Conservation (phyloP, 148 eudicot genomes). For the Oxyria digyna region DNA sequence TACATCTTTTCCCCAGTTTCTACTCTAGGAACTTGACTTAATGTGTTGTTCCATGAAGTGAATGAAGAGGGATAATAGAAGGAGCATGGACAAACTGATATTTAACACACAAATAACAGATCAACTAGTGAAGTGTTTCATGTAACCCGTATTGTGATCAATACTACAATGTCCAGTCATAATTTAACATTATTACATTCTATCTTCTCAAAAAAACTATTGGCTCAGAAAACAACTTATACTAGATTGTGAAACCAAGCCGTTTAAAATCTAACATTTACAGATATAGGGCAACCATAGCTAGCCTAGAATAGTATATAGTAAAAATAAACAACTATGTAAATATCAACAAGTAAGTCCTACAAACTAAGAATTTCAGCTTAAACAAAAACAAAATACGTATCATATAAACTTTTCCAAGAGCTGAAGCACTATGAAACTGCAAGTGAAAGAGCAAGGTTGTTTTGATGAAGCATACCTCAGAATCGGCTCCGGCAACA, state of each 20-base stretch:
- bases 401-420: background rate
- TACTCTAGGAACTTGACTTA: too few species aligned
- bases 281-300: too few species aligned
- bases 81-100: background rate
- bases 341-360: too few species aligned
- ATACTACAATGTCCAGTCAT: background rate
- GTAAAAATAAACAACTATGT: too few species aligned
- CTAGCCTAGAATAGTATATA: too few species aligned
- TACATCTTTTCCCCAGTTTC: background rate
- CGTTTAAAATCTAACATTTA: background rate
- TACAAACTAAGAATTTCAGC: background rate
- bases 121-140: background rate
- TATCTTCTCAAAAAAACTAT: background rate
- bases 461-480: conserved; percentile 34
- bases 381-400: background rate
- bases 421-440: too few species aligned
- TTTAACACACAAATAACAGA: background rate
- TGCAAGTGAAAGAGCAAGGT: conserved; percentile 2
- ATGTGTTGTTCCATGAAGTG: too few species aligned
- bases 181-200: background rate
- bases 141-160: background rate
- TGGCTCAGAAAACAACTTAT: background rate
- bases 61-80: background rate
- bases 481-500: conserved; percentile 78
- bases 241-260: background rate